These are phyloP conservation scores for Linanthus parryae DNA, from an alignment of 148 eudicot genomes.

Conservation along the genomic window DNA sequence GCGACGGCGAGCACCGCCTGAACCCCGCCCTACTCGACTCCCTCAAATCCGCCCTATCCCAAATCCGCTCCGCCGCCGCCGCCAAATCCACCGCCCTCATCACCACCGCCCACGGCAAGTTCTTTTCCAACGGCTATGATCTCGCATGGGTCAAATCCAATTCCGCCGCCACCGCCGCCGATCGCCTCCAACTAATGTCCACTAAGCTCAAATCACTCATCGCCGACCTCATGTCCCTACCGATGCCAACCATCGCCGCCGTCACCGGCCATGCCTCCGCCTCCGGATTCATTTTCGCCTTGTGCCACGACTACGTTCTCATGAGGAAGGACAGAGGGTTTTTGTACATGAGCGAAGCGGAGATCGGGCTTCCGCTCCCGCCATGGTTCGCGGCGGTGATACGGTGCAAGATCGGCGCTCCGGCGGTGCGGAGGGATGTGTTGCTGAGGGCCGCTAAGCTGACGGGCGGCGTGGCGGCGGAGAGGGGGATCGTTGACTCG, in stretches of 20 bases:
- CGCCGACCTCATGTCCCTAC: conserved; percentile 22
- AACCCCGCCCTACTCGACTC: conserved; percentile 34
- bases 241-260: conserved; percentile 37
- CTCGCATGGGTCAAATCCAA: conserved; percentile 22
- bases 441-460: too few species aligned
- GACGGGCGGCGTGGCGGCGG: too few species aligned
- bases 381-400: too few species aligned
- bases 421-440: too few species aligned
- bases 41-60: conserved; percentile 21
- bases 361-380: too few species aligned
- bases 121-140: conserved; percentile 44
- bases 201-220: conserved; percentile 19
- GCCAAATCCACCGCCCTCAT: conserved; percentile 26
- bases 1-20: conserved; percentile 40
- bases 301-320: conserved; percentile 32
- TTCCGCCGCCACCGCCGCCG: conserved; percentile 4
- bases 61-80: conserved; percentile 20
- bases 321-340: conserved; percentile 25
- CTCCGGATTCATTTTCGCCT: conserved; percentile 30
- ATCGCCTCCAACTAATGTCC: conserved; percentile 21
- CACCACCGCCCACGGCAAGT: conserved; percentile 23
- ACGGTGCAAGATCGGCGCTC: too few species aligned
- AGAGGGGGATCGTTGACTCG: too few species aligned
- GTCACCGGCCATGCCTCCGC: conserved; percentile 41
- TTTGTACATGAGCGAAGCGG: conserved; percentile 40